These are phyloP conservation scores for Nannizzia gypsea DNA, from an alignment of 2,329 filamentous ascomycete species.

Conservation along the genomic window DNA sequence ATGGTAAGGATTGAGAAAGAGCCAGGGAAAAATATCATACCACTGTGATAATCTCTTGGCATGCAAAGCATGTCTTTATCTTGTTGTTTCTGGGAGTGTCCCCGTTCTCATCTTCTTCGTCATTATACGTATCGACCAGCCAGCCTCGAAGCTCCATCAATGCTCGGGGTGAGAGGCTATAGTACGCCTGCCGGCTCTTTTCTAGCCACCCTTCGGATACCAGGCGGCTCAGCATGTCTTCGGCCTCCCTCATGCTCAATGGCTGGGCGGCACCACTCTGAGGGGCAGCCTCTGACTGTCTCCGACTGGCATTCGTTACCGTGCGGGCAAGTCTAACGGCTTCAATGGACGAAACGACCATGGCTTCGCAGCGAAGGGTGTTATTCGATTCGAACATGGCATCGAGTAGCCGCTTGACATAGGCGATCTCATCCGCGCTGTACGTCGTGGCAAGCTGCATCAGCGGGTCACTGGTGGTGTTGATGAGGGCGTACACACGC, in stretches of 20 bases:
- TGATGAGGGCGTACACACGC: slow-evolving; percentile 73
- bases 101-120: slow-evolving; percentile 44
- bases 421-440: slow-evolving; percentile 73
- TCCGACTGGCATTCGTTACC: slow-evolving; percentile 18
- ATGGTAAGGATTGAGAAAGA: neutral
- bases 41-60: slow-evolving; percentile 76
- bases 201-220: slow-evolving; percentile 78
- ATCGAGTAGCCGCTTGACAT: slow-evolving; percentile 76
- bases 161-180: slow-evolving; percentile 61
- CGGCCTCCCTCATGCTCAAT: slow-evolving; percentile 66
- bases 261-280: slow-evolving; percentile 34
- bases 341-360: slow-evolving; percentile 70
- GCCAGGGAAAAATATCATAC: slow-evolving; percentile 24
- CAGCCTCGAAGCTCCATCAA: slow-evolving; percentile 77
- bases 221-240: slow-evolving; percentile 56
- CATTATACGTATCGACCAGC: slow-evolving; percentile 84
- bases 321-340: slow-evolving; percentile 52
- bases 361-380: slow-evolving; percentile 62
- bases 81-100: slow-evolving; percentile 46
- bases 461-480: slow-evolving; percentile 70
- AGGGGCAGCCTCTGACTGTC: slow-evolving; percentile 40
- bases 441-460: slow-evolving; percentile 80
- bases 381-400: slow-evolving; percentile 88
- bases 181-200: slow-evolving; percentile 58
- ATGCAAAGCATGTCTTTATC: slow-evolving; percentile 80